phyloP scores from a whole-genome alignment of 176 grass and related monocot genomes.

The Eremochloa ophiuroides region DNA sequence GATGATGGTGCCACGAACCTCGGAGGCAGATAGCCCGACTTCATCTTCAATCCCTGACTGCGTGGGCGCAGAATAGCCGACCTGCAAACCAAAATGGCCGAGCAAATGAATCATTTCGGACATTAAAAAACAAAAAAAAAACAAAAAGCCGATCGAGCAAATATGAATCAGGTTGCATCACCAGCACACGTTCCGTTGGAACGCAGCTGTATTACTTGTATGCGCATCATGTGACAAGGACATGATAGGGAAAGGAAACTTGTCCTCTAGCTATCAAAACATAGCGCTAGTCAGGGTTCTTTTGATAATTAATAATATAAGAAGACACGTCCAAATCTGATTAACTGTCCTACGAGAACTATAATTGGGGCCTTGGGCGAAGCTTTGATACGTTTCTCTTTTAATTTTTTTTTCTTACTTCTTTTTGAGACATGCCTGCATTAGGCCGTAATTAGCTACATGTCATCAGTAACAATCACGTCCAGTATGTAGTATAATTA shows the following conservation, averaged over 20 bases:
- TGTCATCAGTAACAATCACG: not conserved
- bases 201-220: not conserved
- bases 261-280: constrained; percentile 14
- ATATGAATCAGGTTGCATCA: no score
- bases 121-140: not conserved
- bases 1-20: constrained; percentile 26
- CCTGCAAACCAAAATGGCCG: constrained; percentile 21
- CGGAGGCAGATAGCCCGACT: constrained; percentile 46
- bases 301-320: not conserved
- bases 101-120: not conserved
- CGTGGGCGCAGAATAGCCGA: constrained; percentile 71
- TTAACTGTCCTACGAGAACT: not conserved
- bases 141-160: no score
- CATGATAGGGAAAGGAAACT: constrained; percentile 10
- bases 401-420: no score
- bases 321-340: constrained; percentile 9
- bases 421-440: not conserved
- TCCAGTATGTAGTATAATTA: no score
- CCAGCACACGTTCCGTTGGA: not conserved
- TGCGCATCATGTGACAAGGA: not conserved
- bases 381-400: not conserved
- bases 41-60: constrained; percentile 62
- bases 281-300: not conserved
- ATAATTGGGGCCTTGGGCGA: not conserved
- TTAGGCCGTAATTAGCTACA: not conserved